phyloP scores from a whole-genome alignment of 1,284 basidiomycete genomes.

The Pseudozyma sp. region DNA sequence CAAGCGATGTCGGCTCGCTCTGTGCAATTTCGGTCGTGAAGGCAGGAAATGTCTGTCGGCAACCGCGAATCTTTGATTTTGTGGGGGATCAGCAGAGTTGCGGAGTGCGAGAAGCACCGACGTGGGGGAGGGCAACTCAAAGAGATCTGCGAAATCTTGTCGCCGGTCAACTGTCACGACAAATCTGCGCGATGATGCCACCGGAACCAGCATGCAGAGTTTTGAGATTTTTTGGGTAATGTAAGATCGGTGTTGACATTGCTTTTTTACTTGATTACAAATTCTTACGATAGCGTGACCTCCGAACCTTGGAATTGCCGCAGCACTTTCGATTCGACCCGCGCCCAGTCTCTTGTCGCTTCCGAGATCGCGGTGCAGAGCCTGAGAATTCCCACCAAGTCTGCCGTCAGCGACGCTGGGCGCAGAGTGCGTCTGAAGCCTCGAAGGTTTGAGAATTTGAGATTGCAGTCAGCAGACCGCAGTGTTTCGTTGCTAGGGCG shows the following conservation, averaged over 20 bases:
- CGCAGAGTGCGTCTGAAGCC: too few species aligned
- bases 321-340: slow-evolving; percentile 19
- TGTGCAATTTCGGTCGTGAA: slow-evolving; percentile 10
- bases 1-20: slow-evolving; percentile 5
- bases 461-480: slow-evolving; percentile 5
- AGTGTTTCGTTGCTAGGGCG: neutral
- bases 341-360: neutral
- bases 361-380: neutral
- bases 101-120: slow-evolving; percentile 1
- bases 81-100: slow-evolving; percentile 5
- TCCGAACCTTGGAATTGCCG: slow-evolving; percentile 36
- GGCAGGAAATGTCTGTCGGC: neutral
- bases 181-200: slow-evolving; percentile 19
- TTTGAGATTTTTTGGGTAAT: neutral
- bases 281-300: slow-evolving; percentile 9
- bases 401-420: neutral
- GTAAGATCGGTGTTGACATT: slow-evolving; percentile 6
- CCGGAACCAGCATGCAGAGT: neutral
- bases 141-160: slow-evolving; percentile 8
- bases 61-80: neutral
- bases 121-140: too few species aligned
- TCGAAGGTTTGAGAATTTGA: too few species aligned
- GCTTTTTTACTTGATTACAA: slow-evolving; percentile 1
- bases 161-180: slow-evolving; percentile 13
- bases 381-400: neutral